These are phyloP conservation scores for Plasmopara muralis DNA, from an alignment of 352 stramenopile species.

Conservation along the genomic window DNA sequence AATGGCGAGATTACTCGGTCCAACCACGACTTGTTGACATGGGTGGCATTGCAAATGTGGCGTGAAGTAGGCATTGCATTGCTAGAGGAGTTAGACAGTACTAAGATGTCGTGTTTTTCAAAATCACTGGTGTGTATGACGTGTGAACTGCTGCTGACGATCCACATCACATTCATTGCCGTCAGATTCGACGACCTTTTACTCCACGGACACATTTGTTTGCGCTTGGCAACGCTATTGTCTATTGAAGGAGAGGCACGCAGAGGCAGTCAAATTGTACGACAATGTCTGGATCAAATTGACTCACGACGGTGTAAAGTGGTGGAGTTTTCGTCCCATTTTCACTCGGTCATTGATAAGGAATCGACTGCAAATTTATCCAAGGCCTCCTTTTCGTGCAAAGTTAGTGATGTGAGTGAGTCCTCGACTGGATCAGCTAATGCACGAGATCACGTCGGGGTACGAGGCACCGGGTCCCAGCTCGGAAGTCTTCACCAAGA, in stretches of 20 bases:
- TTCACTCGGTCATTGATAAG: conserved; percentile 8
- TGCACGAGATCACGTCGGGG: conserved; percentile 31
- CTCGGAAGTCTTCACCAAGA: conserved; percentile 46
- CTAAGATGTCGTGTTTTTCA: conserved; percentile 14
- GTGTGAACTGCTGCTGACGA: conserved; percentile 29
- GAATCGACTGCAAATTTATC: conserved; percentile 6
- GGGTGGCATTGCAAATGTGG: conserved; percentile 34
- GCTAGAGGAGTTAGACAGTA: conserved; percentile 29
- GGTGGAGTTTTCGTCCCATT: conserved; percentile 28
- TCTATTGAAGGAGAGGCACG: conserved; percentile 22
- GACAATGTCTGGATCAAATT: conserved; percentile 31
- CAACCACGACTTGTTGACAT: conserved; percentile 31
- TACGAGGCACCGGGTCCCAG: conserved; percentile 50
- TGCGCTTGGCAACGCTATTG: conserved; percentile 37
- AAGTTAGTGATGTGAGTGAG: conserved; percentile 15
- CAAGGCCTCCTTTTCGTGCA: conserved; percentile 32
- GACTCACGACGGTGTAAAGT: conserved; percentile 36
- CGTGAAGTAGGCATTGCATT: conserved; percentile 25
- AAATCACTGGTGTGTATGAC: conserved; percentile 14
- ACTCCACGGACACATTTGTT: conserved; percentile 34
- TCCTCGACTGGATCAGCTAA: neutral
- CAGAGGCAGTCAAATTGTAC: conserved; percentile 29
- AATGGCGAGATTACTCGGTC: conserved; percentile 16
- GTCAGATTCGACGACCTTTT: conserved; percentile 50
- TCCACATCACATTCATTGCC: conserved; percentile 34